phyloP scores from a whole-genome alignment of 495 filamentous ascomycete species.

The Coniosporium apollinis region DNA sequence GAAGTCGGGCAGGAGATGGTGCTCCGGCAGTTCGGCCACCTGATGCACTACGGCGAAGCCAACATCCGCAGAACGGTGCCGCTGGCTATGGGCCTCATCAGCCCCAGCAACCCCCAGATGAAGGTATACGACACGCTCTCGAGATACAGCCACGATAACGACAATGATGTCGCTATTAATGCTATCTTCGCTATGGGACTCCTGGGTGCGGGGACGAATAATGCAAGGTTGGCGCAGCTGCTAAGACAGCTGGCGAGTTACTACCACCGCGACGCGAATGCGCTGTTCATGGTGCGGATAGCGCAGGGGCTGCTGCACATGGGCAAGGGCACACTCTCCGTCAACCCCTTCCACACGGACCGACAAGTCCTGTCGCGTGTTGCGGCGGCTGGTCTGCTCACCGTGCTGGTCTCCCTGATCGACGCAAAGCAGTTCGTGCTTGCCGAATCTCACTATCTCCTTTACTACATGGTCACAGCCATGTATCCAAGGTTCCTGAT shows the following conservation, averaged over 20 bases:
- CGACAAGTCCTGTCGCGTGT: constrained; percentile 88
- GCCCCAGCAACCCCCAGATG: constrained; percentile 97
- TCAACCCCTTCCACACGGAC: constrained; percentile 97
- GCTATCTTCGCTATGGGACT: constrained; percentile 99
- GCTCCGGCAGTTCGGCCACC: constrained; percentile 85
- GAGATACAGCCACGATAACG: constrained; percentile 97
- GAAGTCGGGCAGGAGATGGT: constrained; percentile 99
- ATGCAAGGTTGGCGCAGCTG: constrained; percentile 87
- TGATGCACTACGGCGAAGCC: constrained; percentile 97
- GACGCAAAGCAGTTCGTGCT: constrained; percentile 93
- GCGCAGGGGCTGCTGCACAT: constrained; percentile 95
- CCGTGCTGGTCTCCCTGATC: constrained; percentile 79
- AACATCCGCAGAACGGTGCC: constrained; percentile 95
- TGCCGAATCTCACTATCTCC: constrained; percentile 74
- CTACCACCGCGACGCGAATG: constrained; percentile 90
- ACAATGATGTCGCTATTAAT: constrained; percentile 96
- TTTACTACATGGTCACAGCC: constrained; percentile 94
- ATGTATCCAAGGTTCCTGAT: constrained; percentile 95
- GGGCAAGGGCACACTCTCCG: constrained; percentile 93
- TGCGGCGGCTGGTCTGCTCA: constrained; percentile 73
- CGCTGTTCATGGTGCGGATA: constrained; percentile 97
- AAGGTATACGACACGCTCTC: constrained; percentile 98
- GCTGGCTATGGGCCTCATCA: constrained; percentile 92
- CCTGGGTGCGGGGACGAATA: constrained; percentile 92
- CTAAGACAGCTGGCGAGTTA: constrained; percentile 91